Evolutionary conservation across 1,139 yeast species (phyloP), one percentile per base, ranked within the genome.

Genomic region (Saccharomyces hybrid): DNA sequence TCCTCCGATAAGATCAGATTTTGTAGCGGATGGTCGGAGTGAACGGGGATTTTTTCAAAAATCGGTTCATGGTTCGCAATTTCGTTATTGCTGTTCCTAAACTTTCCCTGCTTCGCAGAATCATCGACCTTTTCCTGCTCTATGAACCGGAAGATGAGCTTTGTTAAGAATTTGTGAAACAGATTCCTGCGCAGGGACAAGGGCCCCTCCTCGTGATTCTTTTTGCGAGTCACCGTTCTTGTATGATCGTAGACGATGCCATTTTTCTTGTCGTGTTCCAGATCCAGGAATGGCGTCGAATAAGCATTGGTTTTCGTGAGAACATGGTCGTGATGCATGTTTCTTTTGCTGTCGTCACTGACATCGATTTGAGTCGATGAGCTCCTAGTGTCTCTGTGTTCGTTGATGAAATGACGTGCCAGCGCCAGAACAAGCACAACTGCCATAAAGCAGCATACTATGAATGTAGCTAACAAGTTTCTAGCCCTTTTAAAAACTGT

Each of bases 1-100:
- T 73, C 75, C 47, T 63, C 64, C 9, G 58, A 61, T 28, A 61
- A 58, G 47, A 60, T 56, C 38, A 62, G 55, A 41, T 63, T 63
- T 44, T 56, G 59, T 49, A 62, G 62, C 7, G 64, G 65, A 44
- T 61, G 60, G 42, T 57, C 62, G 42, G 46, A 50, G 7, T 44
- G 53, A 30, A 38, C 48, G 26, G 31, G 42, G 20, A 34, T 34
- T 16, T 34, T 34, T 9, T 34, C 42, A 34, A 34, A 34, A 16
- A 34, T 34, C 20, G 42, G 42, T 34, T 34, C 42, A 34, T 34
- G 42, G 11, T 34, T 34, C 5, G 42, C 42, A 16, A 34, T 34
- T 14, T 34, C 42, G 20, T 34, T 34, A 8, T 34, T 34, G 23
- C 42, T 34, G 20, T 34, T 34, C 3, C 4, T 34, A 14, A 34